phyloP scores from a whole-genome alignment of 805 yeast genomes.

The Nakazawaea wyomingensis region DNA sequence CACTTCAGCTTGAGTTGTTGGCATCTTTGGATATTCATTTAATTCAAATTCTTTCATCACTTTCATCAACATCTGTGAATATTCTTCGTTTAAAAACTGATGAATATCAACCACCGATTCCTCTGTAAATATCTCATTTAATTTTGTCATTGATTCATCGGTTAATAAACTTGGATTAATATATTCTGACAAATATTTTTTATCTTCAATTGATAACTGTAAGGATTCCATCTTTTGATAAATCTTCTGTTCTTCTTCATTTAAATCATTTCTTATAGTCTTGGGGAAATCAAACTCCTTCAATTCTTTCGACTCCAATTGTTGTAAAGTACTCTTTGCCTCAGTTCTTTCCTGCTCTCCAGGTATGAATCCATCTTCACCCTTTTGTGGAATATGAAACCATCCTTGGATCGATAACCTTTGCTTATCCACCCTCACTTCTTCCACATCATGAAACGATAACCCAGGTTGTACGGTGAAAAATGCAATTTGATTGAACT shows the following conservation, averaged over 20 bases:
- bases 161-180: slow-evolving; percentile 51
- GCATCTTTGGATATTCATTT: slow-evolving; percentile 47
- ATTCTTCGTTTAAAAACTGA: slow-evolving; percentile 54
- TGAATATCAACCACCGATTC: slow-evolving; percentile 67
- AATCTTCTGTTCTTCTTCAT: slow-evolving; percentile 30
- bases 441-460: slow-evolving; percentile 97
- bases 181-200: slow-evolving; percentile 43
- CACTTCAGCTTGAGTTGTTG: slow-evolving; percentile 50
- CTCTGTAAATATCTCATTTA: slow-evolving; percentile 52
- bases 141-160: slow-evolving; percentile 29
- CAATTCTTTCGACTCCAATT: slow-evolving; percentile 67
- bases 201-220: slow-evolving; percentile 35
- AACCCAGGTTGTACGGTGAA: slow-evolving; percentile 95
- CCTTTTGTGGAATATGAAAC: slow-evolving; percentile 96
- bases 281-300: slow-evolving; percentile 83
- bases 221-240: slow-evolving; percentile 22
- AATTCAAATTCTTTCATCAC: slow-evolving; percentile 55
- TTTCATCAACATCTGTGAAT: slow-evolving; percentile 40
- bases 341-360: slow-evolving; percentile 82
- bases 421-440: slow-evolving; percentile 86
- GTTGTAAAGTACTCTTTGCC: slow-evolving; percentile 72
- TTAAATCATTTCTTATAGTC: slow-evolving; percentile 26
- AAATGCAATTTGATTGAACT: slow-evolving; percentile 93
- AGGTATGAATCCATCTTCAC: slow-evolving; percentile 77
- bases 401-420: slow-evolving; percentile 95